Evolutionary conservation across 2,329 filamentous ascomycete genomes (phyloP), one percentile per base, ranked within the genome.

Genomic region (Fusarium sublunatum): DNA sequence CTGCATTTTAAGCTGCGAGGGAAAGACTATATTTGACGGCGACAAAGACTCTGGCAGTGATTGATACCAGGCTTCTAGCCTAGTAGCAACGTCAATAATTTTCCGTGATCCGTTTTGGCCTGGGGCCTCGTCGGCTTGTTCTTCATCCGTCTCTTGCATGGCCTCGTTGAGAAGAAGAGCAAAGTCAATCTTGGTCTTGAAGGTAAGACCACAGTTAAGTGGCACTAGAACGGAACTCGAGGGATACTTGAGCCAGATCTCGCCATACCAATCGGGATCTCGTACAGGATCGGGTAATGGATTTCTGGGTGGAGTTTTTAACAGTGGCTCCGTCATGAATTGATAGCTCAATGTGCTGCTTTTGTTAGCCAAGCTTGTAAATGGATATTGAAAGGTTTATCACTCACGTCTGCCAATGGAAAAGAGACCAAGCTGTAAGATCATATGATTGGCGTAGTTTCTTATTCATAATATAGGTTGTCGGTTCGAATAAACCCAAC

Each of bases 211-310:
- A 15, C 15, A 24, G 11, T 4, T 22, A 1, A 54, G 2, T 3
- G 58, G 46, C 2, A 51, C 19, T 2, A 62, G 9, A 2, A 34
- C 15, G 4, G 38, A 32, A 1, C 25, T 46, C 1, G 42, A 42
- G 3, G 53, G 60, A 22, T 58, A 63, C 9, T 58, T 53, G 5
- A 64, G 44, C 58, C 47, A 58, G 3, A 63, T 40, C 11, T 63
- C 60, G 1, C 45, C 41, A 25, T 38, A 53, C 48, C 58, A 64
- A 1, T 32, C 36, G 0, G 48, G 31, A 9, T 54, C 31, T 1
- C 5, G 31, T 2, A 46, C 41, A 5, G 58, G 60, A 3, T 64
- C 48, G 1, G 60, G 60, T 1, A 53, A 1, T 0, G 6, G 4
- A 0, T 12, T 38, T 4, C 11, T 36, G 0, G 58, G 53, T 2